A percentile compares a stretch with the other conserved stretches of the same genome.
These are phyloP conservation scores for Apiotrichum domesticum DNA, from an alignment of 1,284 basidiomycete species.

Conservation along the genomic window DNA sequence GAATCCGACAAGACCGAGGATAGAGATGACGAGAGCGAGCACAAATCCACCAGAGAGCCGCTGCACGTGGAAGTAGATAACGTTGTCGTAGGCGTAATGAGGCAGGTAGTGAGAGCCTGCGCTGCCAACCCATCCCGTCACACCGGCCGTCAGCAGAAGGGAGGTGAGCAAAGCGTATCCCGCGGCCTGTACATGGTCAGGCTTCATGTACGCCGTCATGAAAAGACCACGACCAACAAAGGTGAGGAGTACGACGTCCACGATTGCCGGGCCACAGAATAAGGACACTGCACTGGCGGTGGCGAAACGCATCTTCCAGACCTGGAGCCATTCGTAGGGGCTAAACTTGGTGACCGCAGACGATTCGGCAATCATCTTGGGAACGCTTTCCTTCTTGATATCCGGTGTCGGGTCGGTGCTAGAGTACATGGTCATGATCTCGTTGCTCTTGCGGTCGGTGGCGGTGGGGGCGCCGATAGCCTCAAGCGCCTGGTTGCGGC, in stretches of 20 bases:
- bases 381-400: constrained; percentile 1
- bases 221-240: constrained; percentile 10
- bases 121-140: constrained; percentile 12
- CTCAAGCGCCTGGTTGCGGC: constrained; percentile 1
- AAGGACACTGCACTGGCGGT: constrained; percentile 10
- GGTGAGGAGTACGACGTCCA: constrained; percentile 11
- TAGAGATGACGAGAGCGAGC: constrained; percentile 2
- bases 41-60: constrained; percentile 9
- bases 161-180: constrained; percentile 7
- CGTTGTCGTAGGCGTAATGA: constrained; percentile 9
- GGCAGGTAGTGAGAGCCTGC: constrained; percentile 9
- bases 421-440: constrained; percentile 14
- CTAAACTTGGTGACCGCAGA: constrained; percentile 2
- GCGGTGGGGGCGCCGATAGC: constrained; percentile 1
- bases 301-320: constrained; percentile 9
- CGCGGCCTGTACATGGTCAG: constrained; percentile 2
- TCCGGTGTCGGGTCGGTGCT: not conserved
- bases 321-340: constrained; percentile 3
- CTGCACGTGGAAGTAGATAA: constrained; percentile 12
- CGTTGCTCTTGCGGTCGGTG: constrained; percentile 4
- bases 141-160: constrained; percentile 6
- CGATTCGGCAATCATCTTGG: constrained; percentile 9
- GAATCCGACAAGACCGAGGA: constrained; percentile 4
- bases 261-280: constrained; percentile 8
- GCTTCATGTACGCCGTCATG: constrained; percentile 10